Evolutionary conservation across 345 rosid genomes (phyloP), one percentile per base, ranked within the genome.

Genomic region (Mallotus nudiflorus): DNA sequence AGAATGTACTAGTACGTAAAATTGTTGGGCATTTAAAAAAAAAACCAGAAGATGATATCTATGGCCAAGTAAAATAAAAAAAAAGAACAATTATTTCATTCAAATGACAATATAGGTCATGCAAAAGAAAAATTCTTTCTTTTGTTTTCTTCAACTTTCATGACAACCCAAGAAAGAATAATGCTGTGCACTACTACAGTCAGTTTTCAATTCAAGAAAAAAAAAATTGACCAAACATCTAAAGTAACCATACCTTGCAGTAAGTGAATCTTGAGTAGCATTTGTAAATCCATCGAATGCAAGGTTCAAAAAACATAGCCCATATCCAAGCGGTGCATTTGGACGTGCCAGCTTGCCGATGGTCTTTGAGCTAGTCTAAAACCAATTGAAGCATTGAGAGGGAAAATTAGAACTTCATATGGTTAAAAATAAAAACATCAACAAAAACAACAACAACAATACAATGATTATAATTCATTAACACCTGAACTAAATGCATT

Each of bases 251-350:
- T 81, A 90, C 99, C 99, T 84, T 24, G 83, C 87, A 14, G 82
- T 85, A 44, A 95, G 84, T 29, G 99, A 95, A 83, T 95, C 99
- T 77, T 95, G 99, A 31, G 98, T 95, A 31, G 99, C 98, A 39
- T 95, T 95, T 68, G 99, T 95, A 77, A 92, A 95, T 72, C 99
- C 99, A 71, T 95, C 99, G 80, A 95, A 92, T 72, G 91, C 89
- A 46, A 95, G 97, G 82, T 95, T 95, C 64, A 92, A 65, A 83
- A 90, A 92, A 75, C 98, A 95, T 39, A 95, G 90, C 37, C 95
- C 89, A 57, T 95, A 95, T 52, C 98, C 99, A 74, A 91, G 87
- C 42, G 99, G 98, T 0, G 98, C 96, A 77, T 95, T 92, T 56
- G 99, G 98, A 81, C 82, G 83, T 68, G 99, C 98, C 79, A 95